A percentile compares a stretch with the other conserved stretches of the same genome.
These are phyloP conservation scores for Ustulina deusta DNA, from an alignment of 2,329 filamentous ascomycete genomes.

Conservation along the genomic window DNA sequence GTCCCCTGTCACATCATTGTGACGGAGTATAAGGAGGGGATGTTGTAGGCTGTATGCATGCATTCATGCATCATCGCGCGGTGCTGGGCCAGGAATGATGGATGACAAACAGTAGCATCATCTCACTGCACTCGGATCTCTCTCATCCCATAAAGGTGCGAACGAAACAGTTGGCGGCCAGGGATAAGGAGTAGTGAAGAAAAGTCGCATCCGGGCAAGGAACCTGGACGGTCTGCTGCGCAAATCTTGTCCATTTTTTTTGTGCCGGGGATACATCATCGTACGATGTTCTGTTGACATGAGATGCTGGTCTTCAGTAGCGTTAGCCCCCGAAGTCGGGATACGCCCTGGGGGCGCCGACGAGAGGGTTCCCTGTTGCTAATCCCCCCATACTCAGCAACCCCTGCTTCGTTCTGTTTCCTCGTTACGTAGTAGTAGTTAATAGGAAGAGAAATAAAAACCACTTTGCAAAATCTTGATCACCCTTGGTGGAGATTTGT, in stretches of 20 bases:
- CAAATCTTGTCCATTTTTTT: conserved; percentile 14
- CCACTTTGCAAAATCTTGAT: not conserved
- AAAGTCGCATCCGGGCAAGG: conserved; percentile 36
- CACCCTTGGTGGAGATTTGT: not conserved
- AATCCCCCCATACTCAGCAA: conserved; percentile 23
- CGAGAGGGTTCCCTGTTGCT: conserved; percentile 17
- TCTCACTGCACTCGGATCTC: conserved; percentile 49
- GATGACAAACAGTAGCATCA: conserved; percentile 45
- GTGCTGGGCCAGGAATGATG: conserved; percentile 40
- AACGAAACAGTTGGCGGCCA: conserved; percentile 34
- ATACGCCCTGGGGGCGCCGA: conserved; percentile 28
- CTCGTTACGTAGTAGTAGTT: conserved; percentile 38
- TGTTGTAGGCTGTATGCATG: conserved; percentile 18
- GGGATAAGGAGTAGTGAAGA: conserved; percentile 40
- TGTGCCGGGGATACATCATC: conserved; percentile 15
- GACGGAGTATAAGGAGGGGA: conserved; percentile 34
- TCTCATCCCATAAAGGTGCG: conserved; percentile 27
- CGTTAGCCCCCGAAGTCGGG: conserved; percentile 20
- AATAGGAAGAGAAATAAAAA: conserved; percentile 36
- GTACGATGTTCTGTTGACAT: conserved; percentile 42
- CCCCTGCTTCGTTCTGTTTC: conserved; percentile 35
- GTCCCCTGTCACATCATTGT: conserved; percentile 12
- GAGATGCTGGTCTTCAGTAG: conserved; percentile 48
- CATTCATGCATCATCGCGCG: conserved; percentile 30
- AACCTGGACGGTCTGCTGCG: conserved; percentile 28